Base-by-base conservation (phyloP, 1,284 basidiomycete genomes). In the Leccinum griseonigrum region DNA sequence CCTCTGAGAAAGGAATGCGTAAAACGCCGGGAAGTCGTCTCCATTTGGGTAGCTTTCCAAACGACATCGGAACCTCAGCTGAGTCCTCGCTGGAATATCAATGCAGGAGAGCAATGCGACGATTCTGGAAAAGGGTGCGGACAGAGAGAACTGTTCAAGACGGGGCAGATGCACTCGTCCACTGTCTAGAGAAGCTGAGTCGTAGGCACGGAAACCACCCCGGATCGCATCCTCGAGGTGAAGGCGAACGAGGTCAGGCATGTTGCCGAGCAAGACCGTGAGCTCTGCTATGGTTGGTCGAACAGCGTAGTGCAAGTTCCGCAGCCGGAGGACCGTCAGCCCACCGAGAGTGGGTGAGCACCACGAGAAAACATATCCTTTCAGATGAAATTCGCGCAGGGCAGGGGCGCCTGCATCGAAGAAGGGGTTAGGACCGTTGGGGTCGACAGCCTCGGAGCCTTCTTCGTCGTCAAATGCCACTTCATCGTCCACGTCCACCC, bases 311-410 rank as follows among this genome's bases (percentile, higher is more conserved):
- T 40, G 29, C n/a, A 59, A 22, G 9, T 60, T 9, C 7, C 28
- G 3, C 18, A 59, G 7, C 13, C 29, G 28, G 26, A 58, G 28
- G 56, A 26, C 56, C 28, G 56, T 58, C 36, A 57, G 16, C 26
- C 56, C 56, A 57, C 56, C 8, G 10, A 58, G 57, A 38, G 28
- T 38, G 9, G 55, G 34, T 14, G 57, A 58, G 34, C 34, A 58
- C 34, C 56, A 31, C 3, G 34, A 10, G 2, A 38, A 16, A 28
- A 58, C 13, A 38, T 7, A 6, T 9, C 38, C 22, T 9, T 16
- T 58, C 56, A 40, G 56, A 18, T 29, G 26, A 2, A 58, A 58
- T 16, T 58, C 56, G 6, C 56, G 56, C 9, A 38, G 34, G 28
- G 34, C 34, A 4, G 57, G 34, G 10, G 56, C 38, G 10, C 29